Base-by-base conservation (phyloP, 2,329 filamentous ascomycete genomes). In the Tolypocladium pustulatum region DNA sequence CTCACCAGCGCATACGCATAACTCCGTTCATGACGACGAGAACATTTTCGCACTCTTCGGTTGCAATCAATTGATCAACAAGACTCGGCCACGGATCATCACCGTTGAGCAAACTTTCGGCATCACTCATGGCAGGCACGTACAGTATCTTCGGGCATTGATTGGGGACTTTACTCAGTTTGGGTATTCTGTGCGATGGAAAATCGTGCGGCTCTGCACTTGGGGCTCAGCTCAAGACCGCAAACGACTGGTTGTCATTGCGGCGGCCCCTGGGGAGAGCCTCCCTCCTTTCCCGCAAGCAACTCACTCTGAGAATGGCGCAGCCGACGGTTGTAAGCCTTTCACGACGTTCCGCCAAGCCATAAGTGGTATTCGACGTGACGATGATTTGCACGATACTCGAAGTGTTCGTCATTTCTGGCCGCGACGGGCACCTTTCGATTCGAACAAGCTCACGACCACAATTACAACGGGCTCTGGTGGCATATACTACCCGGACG, bases 61-160 rank as follows among this genome's bases (percentile, higher is more conserved):
- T 0, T 83, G 82, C 56, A 72, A 76, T 1, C 70, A 79, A 4
- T 69, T 91, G 0, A 72, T 93, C 0, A 71, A 78, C 6, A 79
- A 80, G 40, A 69, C 80, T 0, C 80, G 78, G 0, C 90, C 91
- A 0, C 79, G 90, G 0, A 67, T 94, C 0, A 81, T 90, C 1
- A 95, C 90, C 0, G 74, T 95, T 0, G 91, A 96, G 65, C 88
- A 96, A 66, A 92, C 90, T 0, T 85, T 83, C 57, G 90, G 89
- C 0, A 78, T 95, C 1, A 69, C 81, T 0, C 75, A 78, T 27
- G 71, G 79, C 0, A 71, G 76, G 0, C 84, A 86, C 58, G 69
- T 73, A 13, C 71, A 74, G 0, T 85, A 81, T 57, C 86, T 91
- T 54, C 75, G 80, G 43, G 72, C 77, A 0, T 70, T 92, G 0